phyloP scores from a whole-genome alignment of 371 early-diverging fungal genomes.

The Gilbertella persicaria region DNA sequence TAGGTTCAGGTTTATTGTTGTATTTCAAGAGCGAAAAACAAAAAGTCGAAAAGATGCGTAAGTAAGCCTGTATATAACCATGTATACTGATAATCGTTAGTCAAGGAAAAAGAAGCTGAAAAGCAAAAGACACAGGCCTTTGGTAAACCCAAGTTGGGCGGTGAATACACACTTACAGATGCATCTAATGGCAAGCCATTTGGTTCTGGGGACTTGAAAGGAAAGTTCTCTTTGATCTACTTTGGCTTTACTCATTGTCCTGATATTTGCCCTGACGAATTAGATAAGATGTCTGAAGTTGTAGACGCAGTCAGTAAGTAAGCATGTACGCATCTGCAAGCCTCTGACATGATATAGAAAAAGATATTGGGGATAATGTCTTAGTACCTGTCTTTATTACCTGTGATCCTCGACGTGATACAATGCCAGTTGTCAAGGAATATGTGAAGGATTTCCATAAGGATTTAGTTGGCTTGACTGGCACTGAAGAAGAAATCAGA shows the following conservation, averaged over 20 bases:
- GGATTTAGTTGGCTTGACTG: slow-evolving; percentile 90
- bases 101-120: slow-evolving; percentile 38
- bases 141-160: slow-evolving; percentile 93
- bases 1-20: slow-evolving; percentile 61
- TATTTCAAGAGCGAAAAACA: slow-evolving; percentile 70
- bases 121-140: slow-evolving; percentile 39
- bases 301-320: slow-evolving; percentile 77
- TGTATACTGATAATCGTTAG: too few relatives aligned
- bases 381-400: slow-evolving; percentile 94
- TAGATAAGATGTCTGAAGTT: slow-evolving; percentile 94
- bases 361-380: slow-evolving; percentile 55
- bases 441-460: slow-evolving; percentile 95
- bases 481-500: slow-evolving; percentile 81
- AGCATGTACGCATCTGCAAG: too few relatives aligned
- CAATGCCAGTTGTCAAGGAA: slow-evolving; percentile 76
- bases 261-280: slow-evolving; percentile 97
- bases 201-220: slow-evolving; percentile 59
- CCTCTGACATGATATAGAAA: too few relatives aligned
- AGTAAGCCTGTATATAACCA: slow-evolving; percentile 8
- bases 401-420: slow-evolving; percentile 95
- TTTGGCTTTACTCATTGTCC: slow-evolving; percentile 99
- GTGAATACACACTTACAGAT: slow-evolving; percentile 86
- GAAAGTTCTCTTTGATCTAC: slow-evolving; percentile 83
- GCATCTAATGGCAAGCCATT: slow-evolving; percentile 52
- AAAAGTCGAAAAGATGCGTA: slow-evolving; percentile 52